Base-by-base conservation (phyloP, 2,329 filamentous ascomycete genomes). In the Tolypocladium ovalisporum region DNA sequence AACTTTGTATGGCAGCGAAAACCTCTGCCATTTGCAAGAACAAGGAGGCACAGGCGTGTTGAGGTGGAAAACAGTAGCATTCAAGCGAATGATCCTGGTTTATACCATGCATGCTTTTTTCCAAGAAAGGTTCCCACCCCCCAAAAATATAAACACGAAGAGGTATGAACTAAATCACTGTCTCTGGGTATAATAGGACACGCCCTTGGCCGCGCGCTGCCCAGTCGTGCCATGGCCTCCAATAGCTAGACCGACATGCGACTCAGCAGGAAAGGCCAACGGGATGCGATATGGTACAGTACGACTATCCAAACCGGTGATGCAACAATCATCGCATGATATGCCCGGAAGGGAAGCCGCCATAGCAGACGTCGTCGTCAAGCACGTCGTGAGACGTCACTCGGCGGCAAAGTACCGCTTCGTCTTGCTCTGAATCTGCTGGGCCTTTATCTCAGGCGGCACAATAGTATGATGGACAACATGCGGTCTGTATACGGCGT, bases 401-500 rank as follows among this genome's bases (percentile, higher is more conserved):
- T 88, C 86, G 4, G 85, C 84, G 4, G 83, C 81, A 68, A 90
- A 90, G 65, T 90, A 90, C 58, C 86, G 79, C 69, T 89, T 90
- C 47, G 83, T 80, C 67, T 84, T 86, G 65, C 77, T 86, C 64
- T 81, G 77, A 2, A 83, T 75, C 64, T 86, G 82, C 60, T 87
- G 82, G 2, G 86, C 85, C 67, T 88, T 88, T 65, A 87, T 79
- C 64, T 89, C 86, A 5, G 83, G 79, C 12, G 86, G 85, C 53
- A 88, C 77, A 52, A 82, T 81, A 19, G 89, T 93, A 69, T 97
- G 92, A 72, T 97, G 93, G 3, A 97, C 92, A 19, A 96, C 90
- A 70, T 97, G 92, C 7, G 92, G 93, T 54, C 90, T 80, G 69
- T 96, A 96, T 19, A 96, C 87, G 6, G 90, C 90, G 71, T 96